A percentile compares a stretch with the other conserved stretches of the same genome.
Evolutionary conservation across 176 grass and related monocot species (phyloP).

Genomic region (Neostapfia colusana): DNA sequence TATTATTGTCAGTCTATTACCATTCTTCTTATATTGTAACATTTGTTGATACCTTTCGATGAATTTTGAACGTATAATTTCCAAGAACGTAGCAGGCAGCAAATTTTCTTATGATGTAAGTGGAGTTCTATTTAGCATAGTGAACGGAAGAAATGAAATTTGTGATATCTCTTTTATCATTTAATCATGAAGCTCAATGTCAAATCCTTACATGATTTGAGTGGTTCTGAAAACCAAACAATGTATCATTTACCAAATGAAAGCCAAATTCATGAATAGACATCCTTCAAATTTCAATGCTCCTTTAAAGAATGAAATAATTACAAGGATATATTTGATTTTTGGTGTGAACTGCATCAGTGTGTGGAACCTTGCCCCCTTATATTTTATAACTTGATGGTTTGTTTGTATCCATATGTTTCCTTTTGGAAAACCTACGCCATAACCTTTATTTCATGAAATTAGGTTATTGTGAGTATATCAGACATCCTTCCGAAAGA

Average conservation of each 20-base stretch:
- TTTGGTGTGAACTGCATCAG: too few relatives aligned
- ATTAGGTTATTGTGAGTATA: slow-evolving; percentile 64
- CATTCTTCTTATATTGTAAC: background rate
- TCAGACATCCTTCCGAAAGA: slow-evolving; percentile 83
- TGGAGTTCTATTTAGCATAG: background rate
- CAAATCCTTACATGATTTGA: background rate
- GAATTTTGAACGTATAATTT: background rate
- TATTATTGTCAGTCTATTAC: slow-evolving; percentile 11
- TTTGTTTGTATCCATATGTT: slow-evolving; percentile 5
- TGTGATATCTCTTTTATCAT: background rate
- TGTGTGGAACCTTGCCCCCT: too few relatives aligned
- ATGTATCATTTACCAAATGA: background rate
- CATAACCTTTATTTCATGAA: slow-evolving; percentile 21
- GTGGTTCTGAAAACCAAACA: background rate
- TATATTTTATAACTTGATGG: slow-evolving; percentile 26
- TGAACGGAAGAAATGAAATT: background rate
- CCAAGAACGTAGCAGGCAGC: background rate
- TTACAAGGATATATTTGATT: background rate
- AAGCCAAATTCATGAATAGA: background rate
- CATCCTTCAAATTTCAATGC: background rate
- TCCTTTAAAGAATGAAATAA: slow-evolving; percentile 1
- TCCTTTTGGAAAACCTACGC: background rate
- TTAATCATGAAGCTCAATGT: background rate
- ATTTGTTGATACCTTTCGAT: background rate
- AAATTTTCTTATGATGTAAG: background rate